Evolutionary conservation across 176 grass and related monocot species (phyloP).

Genomic region (Pontederia crassipes): DNA sequence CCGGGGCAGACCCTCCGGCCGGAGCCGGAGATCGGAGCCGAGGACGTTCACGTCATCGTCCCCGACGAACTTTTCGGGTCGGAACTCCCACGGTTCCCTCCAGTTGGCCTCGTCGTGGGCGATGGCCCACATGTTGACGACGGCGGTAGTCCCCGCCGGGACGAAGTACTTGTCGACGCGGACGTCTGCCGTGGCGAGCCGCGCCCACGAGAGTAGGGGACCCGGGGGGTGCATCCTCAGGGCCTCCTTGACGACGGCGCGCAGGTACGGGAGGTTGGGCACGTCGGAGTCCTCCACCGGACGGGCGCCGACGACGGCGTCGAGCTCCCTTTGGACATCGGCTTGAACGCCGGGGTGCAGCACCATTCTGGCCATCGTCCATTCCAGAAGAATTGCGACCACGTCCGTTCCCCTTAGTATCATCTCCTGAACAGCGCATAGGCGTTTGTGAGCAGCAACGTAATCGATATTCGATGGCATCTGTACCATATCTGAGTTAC

Average conservation of each 20-base stretch:
- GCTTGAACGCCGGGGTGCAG: conserved; percentile 30
- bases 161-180: conserved; percentile 18
- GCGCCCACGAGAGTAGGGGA: conserved; percentile 37
- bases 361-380: conserved; percentile 28
- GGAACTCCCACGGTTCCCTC: conserved; percentile 28
- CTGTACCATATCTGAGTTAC: too few species aligned
- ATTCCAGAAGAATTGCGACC: conserved; percentile 29
- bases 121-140: conserved; percentile 57
- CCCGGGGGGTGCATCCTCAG: conserved; percentile 29
- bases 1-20: conserved; percentile 31
- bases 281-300: background rate
- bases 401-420: conserved; percentile 34
- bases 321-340: conserved; percentile 19
- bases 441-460: background rate
- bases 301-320: background rate
- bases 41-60: conserved; percentile 9
- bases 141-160: conserved; percentile 20
- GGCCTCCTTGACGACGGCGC: conserved; percentile 18
- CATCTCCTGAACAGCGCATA: conserved; percentile 19
- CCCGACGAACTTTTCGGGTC: conserved; percentile 16
- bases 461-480: background rate
- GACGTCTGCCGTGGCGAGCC: conserved; percentile 8
- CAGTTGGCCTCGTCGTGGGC: conserved; percentile 28
- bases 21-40: conserved; percentile 10
- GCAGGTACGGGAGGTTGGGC: conserved; percentile 14